These are phyloP conservation scores for Apiotrichum gamsii DNA, from an alignment of 1,284 basidiomycete genomes.

Conservation along the genomic window DNA sequence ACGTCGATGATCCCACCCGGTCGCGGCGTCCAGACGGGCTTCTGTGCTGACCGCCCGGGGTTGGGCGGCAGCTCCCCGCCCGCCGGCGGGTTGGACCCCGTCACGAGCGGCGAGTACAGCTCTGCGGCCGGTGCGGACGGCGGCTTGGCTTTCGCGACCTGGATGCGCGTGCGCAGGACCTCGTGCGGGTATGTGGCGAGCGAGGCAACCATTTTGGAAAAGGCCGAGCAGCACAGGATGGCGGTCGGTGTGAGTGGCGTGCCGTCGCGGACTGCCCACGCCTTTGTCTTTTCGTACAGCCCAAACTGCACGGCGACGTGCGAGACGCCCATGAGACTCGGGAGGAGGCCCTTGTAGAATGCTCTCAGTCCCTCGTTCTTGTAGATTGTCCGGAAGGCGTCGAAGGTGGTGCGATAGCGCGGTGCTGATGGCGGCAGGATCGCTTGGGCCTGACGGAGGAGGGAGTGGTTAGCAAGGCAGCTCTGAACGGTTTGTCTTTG, in stretches of 20 bases:
- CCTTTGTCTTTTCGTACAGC: conserved; percentile 85
- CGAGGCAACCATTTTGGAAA: conserved; percentile 89
- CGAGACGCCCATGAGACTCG: conserved; percentile 77
- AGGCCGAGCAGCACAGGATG: conserved; percentile 78
- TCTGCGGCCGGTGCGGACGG: conserved; percentile 6
- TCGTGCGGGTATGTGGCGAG: conserved; percentile 93
- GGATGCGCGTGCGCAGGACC: conserved; percentile 83
- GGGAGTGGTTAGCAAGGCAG: neutral
- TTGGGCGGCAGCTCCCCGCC: neutral
- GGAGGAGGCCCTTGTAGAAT: conserved; percentile 85
- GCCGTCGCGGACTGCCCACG: conserved; percentile 55
- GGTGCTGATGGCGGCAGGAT: conserved; percentile 63
- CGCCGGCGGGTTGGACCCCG: conserved; percentile 24
- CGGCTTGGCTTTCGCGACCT: conserved; percentile 52
- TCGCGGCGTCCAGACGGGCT: conserved; percentile 7
- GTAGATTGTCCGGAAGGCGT: conserved; percentile 80
- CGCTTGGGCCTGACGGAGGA: conserved; percentile 43
- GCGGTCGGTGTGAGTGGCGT: conserved; percentile 57
- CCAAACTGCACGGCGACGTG: conserved; percentile 96
- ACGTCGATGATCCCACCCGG: conserved; percentile 62
- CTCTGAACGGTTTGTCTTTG: neutral
- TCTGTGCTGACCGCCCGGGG: neutral
- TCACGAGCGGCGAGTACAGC: conserved; percentile 26
- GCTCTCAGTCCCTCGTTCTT: conserved; percentile 72
- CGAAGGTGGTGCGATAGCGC: conserved; percentile 76